Evolutionary conservation across 23 red algal species (phyloP), one percentile per base, ranked within the genome.

Genomic region (Porphyridium purpureum): DNA sequence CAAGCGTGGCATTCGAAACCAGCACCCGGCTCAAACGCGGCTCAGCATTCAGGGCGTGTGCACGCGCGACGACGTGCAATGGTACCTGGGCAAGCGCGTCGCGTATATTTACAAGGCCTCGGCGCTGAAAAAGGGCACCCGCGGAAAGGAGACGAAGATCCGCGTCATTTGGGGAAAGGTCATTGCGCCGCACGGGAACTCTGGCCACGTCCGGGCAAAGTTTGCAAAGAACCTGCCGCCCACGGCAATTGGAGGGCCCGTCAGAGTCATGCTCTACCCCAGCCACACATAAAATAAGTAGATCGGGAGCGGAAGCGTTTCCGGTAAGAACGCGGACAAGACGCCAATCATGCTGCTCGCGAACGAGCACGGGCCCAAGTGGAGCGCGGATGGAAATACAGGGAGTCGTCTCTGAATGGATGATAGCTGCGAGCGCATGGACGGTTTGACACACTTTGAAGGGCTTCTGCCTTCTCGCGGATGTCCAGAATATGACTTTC

Each of bases 211-310:
- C 22, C 47, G 67, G 19, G 80, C 72, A 27, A 98, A 98, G 57
- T 98, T 98, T 49, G 52, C 59, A 31, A 86, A 75, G 8, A 98
- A 98, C 57, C 36, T 98, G 21, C 90, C 90, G 35, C 72, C 90
- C 24, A 70, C 52, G 25, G 75, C 80, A 4, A 76, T 98, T 41
- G 90, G 90, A 25, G 78, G 72, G 66, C 59, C 57, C 28, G 79
- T 98, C 33, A 74, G 90, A 32, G 73, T 98, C 47, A 98, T 98
- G 90, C 75, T 98, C 20, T 98, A 98, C 68, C 90, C 90, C 36
- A 98, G 90, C 58, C 62, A 48, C 21, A 63, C 86, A 58, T 93
- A 67, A 81, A 54, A 60, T 3, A 36, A 41, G 38, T 44, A 44
- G 38, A 17, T 44, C 38, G 11, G 17, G 38, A 11, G 11, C 11